Evolutionary conservation across 2,329 filamentous ascomycete genomes (phyloP), one percentile per base, ranked within the genome.

Genomic region (Shiraia bambusicola): DNA sequence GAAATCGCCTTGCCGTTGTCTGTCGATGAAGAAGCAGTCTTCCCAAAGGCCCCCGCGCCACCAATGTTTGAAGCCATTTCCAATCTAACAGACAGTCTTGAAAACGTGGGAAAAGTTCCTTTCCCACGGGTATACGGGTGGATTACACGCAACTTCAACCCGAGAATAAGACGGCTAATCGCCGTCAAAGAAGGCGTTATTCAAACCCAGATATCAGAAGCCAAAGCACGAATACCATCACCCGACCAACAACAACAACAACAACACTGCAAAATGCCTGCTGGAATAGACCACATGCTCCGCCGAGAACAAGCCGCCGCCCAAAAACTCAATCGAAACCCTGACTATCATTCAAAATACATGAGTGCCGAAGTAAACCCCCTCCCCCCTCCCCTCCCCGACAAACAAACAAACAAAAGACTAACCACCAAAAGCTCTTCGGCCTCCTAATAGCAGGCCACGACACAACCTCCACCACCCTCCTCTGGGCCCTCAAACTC

Each of bases 401-500:
- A n/a, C n/a, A n/a, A n/a, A n/a, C n/a, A n/a, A n/a, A n/a, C n/a
- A n/a, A n/a, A n/a, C n/a, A n/a, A n/a, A n/a, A n/a, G n/a, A n/a
- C n/a, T n/a, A n/a, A n/a, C n/a, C n/a, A n/a, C n/a, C n/a, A n/a
- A n/a, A n/a, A 70, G 50, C 42, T 68, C 2, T 66, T 63, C 27
- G 65, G 60, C 2, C 66, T 67, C 42, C 45, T 69, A 2, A 44
- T 69, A n/a, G 67, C 70, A 34, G 75, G 72, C n/a, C 69, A 75
- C 42, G 73, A 77, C 34, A 76, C 74, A 0, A 74, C 70, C 1
- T 62, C 68, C 9, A 72, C 67, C 6, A 70, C 70, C 0, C 49
- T 75, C 1, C 46, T 49, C 25, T 75, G 73, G 72, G 63, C 49
- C 1, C 29, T 74, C 8, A 75, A 75, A 36, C 55, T 58, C 39